These are phyloP conservation scores for Pythium guiyangense DNA, from an alignment of 352 stramenopile genomes.

Conservation along the genomic window DNA sequence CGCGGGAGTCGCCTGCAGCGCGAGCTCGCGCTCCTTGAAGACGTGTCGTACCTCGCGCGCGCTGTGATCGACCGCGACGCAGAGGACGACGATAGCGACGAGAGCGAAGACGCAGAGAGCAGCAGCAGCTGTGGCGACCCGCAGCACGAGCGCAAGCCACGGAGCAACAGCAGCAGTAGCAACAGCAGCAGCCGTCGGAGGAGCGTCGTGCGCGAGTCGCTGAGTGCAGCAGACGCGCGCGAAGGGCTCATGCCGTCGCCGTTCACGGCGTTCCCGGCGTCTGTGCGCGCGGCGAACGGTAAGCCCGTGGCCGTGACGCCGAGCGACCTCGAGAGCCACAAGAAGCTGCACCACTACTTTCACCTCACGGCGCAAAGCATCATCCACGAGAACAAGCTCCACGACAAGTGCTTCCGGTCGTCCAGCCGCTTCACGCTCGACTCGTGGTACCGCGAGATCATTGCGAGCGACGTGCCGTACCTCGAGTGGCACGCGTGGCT, in stretches of 20 bases:
- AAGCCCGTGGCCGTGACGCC: slow-evolving; percentile 33
- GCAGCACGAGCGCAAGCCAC: too few relatives aligned
- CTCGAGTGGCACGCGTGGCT: slow-evolving; percentile 82
- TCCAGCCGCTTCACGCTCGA: slow-evolving; percentile 83
- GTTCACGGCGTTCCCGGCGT: slow-evolving; percentile 33
- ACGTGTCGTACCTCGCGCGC: slow-evolving; percentile 69
- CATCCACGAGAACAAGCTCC: slow-evolving; percentile 82
- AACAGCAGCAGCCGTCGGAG: background rate
- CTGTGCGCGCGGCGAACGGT: slow-evolving; percentile 26
- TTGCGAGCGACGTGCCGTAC: slow-evolving; percentile 66
- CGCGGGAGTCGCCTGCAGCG: slow-evolving; percentile 68
- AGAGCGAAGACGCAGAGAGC: slow-evolving; percentile 16
- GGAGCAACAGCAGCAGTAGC: background rate
- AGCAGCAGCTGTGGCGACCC: background rate
- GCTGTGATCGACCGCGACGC: slow-evolving; percentile 62
- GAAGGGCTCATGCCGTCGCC: slow-evolving; percentile 15
- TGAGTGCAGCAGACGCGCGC: background rate
- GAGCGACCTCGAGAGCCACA: slow-evolving; percentile 67
- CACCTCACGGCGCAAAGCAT: slow-evolving; percentile 83
- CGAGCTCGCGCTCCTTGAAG: slow-evolving; percentile 69
- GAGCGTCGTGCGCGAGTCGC: background rate
- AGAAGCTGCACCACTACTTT: slow-evolving; percentile 87
- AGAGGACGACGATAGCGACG: slow-evolving; percentile 65
- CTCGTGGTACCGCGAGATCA: slow-evolving; percentile 78
- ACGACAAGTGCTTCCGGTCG: slow-evolving; percentile 73